Base-by-base conservation (phyloP, 2,329 filamentous ascomycete genomes). In the Penicillium griseofulvum region DNA sequence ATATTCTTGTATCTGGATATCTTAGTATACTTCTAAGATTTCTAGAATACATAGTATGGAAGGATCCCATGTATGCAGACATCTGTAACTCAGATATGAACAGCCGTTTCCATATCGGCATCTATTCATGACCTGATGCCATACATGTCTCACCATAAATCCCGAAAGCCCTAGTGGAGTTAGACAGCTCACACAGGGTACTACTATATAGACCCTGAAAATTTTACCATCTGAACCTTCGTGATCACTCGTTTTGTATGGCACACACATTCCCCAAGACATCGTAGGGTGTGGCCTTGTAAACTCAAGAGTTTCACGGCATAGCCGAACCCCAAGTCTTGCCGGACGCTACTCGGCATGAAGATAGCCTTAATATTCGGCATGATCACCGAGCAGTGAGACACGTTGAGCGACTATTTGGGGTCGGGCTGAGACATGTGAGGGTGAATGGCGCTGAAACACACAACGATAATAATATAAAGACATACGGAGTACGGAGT, bases 301-400 rank as follows among this genome's bases (percentile, higher is more conserved):
- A 37, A 33, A 24, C 16, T 8, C 16, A 19, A 19, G 24, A 24
- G 17, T 31, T 46, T 5, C 36, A 52, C 26, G 16, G 28, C 36
- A 52, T 41, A 38, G n/a, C 42, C 42, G 39, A 44, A 44, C 1
- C 19, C 12, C 8, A 39, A 38, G 14, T 44, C 38, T 50, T 43
- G 17, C 19, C 19, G 26, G 41, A 46, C 22, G 4, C 28, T 45
- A 39, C 12, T 54, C 38, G 31, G 26, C 38, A 37, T 3, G 34
- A 16, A 33, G 17, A 31, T 41, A 19, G 22, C n/a, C 14, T 33
- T 41, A 5, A 49, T 34, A 29, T 44, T 33, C 28, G 17, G 8
- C 16, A 38, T 46, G 10, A 29, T 31, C 42, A 33, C 39, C 28
- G 41, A 41, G 39, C 39, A 49, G 29, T 61, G 58, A 62, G 56